These are phyloP conservation scores for Daldinia concentrica DNA, from an alignment of 495 filamentous ascomycete species.

Conservation along the genomic window DNA sequence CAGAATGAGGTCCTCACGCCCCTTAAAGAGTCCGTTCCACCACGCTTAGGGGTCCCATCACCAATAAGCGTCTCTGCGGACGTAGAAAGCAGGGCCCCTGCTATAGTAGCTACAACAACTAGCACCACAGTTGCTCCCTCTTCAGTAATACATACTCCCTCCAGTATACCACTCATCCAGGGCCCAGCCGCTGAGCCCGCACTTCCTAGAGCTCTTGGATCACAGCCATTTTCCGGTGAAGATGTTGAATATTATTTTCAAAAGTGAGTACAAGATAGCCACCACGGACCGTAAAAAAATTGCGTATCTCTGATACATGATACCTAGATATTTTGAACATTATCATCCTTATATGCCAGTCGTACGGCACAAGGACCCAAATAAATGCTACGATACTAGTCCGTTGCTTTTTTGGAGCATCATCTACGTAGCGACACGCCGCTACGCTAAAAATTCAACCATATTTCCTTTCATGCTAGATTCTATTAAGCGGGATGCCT, in stretches of 20 bases:
- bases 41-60: slow-evolving; percentile 37
- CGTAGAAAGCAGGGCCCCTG: slow-evolving; percentile 23
- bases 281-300: neutral
- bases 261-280: slow-evolving; percentile 45
- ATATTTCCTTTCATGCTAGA: slow-evolving; percentile 55
- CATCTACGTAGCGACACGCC: slow-evolving; percentile 54
- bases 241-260: slow-evolving; percentile 59
- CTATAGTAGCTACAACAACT: slow-evolving; percentile 5
- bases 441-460: slow-evolving; percentile 52
- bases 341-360: slow-evolving; percentile 58
- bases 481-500: slow-evolving; percentile 51
- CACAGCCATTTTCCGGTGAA: slow-evolving; percentile 57
- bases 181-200: slow-evolving; percentile 24
- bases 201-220: slow-evolving; percentile 52
- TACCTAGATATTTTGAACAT: slow-evolving; percentile 51
- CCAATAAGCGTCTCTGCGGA: slow-evolving; percentile 32
- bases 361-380: slow-evolving; percentile 50
- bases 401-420: slow-evolving; percentile 57
- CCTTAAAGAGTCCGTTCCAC: slow-evolving; percentile 35
- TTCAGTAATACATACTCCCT: slow-evolving; percentile 37
- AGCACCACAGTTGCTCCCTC: slow-evolving; percentile 26
- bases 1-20: slow-evolving; percentile 23
- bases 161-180: slow-evolving; percentile 18
- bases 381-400: slow-evolving; percentile 51
- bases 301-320: slow-evolving; percentile 1